Percentiles rank a stretch among this genome's conserved stretches.
phyloP scores from a whole-genome alignment of 352 stramenopile genomes.

The Hyphochytrium catenoides region DNA sequence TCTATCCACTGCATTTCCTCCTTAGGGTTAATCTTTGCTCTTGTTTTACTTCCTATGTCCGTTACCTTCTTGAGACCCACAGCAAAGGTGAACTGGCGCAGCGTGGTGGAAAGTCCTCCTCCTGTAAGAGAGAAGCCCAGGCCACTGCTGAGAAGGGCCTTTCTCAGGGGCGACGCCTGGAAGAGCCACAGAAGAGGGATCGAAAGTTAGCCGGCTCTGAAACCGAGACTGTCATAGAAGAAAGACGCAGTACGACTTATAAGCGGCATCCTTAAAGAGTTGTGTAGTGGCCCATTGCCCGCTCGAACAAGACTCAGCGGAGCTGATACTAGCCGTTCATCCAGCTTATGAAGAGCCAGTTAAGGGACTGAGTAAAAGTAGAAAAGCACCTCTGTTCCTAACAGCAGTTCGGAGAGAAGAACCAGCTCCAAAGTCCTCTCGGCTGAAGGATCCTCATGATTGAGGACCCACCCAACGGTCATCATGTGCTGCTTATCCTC shows the following conservation, averaged over 20 bases:
- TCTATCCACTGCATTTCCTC: neutral
- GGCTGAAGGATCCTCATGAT: neutral
- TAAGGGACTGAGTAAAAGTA: too few species aligned
- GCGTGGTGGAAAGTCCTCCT: neutral
- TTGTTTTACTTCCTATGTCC: neutral
- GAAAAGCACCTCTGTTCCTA: too few species aligned
- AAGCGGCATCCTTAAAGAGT: too few species aligned
- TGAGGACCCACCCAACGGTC: neutral
- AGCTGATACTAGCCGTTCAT: too few species aligned
- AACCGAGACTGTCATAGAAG: too few species aligned
- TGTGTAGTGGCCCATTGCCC: too few species aligned
- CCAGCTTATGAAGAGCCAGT: too few species aligned
- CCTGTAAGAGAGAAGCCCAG: constrained; percentile 3
- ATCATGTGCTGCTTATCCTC: neutral
- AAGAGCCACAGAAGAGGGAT: too few species aligned
- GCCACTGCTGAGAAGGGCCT: constrained; percentile 3
- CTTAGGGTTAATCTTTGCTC: neutral
- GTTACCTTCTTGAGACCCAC: constrained; percentile 4
- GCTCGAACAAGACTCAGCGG: too few species aligned
- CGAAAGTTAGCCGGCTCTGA: too few species aligned
- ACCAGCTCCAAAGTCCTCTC: neutral
- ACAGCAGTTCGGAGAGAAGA: constrained; percentile 3
- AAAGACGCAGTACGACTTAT: too few species aligned
- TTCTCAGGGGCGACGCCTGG: constrained; percentile 1
- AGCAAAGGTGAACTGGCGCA: constrained; percentile 3